Conservation (phyloP, 164 flowering plant species). For the Tetrastigma voinierianum region DNA sequence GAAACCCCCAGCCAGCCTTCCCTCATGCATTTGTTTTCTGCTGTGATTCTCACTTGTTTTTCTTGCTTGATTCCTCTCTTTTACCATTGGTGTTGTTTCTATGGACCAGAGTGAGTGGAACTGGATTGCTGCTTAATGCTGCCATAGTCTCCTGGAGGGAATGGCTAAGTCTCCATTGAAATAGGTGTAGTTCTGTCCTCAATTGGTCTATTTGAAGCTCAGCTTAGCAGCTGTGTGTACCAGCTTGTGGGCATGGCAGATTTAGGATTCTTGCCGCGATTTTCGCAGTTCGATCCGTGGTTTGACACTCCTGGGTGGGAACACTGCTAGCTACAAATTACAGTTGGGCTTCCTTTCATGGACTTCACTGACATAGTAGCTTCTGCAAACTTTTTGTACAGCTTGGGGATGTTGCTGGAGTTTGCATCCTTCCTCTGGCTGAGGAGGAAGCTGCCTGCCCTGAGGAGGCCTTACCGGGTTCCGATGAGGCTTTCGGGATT, state of each 20-base stretch:
- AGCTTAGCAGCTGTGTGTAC: conserved; percentile 51
- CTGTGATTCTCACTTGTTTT: conserved; percentile 48
- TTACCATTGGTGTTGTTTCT: conserved; percentile 42
- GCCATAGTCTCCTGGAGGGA: conserved; percentile 46
- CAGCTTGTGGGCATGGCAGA: conserved; percentile 64
- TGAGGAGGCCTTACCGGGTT: conserved; percentile 51
- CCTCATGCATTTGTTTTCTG: conserved; percentile 45
- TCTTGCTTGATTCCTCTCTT: conserved; percentile 47
- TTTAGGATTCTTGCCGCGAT: conserved; percentile 39
- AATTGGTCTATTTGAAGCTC: conserved; percentile 59
- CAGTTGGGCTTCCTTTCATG: conserved; percentile 46
- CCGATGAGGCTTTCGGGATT: conserved; percentile 34
- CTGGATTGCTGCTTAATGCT: conserved; percentile 47
- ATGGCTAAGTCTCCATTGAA: conserved; percentile 56
- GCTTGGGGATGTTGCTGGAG: conserved; percentile 61
- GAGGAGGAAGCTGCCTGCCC: conserved; percentile 37
- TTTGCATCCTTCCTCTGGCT: conserved; percentile 57
- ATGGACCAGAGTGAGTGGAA: conserved; percentile 33
- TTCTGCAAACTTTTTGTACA: conserved; percentile 57
- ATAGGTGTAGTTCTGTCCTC: conserved; percentile 56
- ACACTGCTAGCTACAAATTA: conserved; percentile 41
- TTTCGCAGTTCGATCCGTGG: conserved; percentile 46
- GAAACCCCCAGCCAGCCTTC: conserved; percentile 39
- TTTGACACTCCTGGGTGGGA: conserved; percentile 62
- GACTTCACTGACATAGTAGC: conserved; percentile 38